These are phyloP conservation scores for Sclerotinia sclerotiorum DNA, from an alignment of 2,329 filamentous ascomycete species.

Conservation along the genomic window DNA sequence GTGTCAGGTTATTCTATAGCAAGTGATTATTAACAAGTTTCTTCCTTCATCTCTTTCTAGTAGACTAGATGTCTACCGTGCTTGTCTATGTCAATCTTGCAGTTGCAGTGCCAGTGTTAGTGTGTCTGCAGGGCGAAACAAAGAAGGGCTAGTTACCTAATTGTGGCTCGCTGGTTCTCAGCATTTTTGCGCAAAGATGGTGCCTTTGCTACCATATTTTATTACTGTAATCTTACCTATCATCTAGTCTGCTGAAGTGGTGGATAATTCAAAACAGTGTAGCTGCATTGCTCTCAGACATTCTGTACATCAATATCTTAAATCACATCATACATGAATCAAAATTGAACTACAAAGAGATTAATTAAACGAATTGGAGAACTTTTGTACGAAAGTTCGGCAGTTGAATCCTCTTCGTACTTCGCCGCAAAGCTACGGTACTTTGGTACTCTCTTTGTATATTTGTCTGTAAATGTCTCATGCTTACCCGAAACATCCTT, in stretches of 20 bases:
- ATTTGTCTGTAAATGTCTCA: constrained; percentile 9
- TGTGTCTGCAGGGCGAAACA: background rate
- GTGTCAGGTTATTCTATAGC: constrained; percentile 12
- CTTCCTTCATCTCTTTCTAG: background rate
- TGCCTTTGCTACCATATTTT: background rate
- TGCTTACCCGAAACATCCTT: constrained; percentile 5
- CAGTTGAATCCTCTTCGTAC: background rate
- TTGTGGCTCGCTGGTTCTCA: background rate
- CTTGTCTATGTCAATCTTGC: constrained; percentile 3
- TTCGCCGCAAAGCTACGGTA: constrained; percentile 11
- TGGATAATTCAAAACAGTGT: background rate
- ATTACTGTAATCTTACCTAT: background rate
- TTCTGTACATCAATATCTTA: constrained; percentile 11
- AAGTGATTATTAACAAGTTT: background rate
- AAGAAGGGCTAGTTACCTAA: constrained; percentile 11
- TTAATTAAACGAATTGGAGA: background rate
- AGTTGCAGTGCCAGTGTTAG: constrained; percentile 1
- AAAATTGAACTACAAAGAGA: constrained; percentile 7
- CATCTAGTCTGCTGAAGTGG: background rate
- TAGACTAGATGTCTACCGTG: background rate
- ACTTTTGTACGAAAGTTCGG: background rate
- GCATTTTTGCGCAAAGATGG: background rate
- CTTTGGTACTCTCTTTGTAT: constrained; percentile 12
- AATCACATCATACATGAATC: constrained; percentile 3
- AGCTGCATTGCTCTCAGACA: constrained; percentile 8